Base-by-base conservation (phyloP, 208 protist genomes). In the Strigomonas culicis region DNA sequence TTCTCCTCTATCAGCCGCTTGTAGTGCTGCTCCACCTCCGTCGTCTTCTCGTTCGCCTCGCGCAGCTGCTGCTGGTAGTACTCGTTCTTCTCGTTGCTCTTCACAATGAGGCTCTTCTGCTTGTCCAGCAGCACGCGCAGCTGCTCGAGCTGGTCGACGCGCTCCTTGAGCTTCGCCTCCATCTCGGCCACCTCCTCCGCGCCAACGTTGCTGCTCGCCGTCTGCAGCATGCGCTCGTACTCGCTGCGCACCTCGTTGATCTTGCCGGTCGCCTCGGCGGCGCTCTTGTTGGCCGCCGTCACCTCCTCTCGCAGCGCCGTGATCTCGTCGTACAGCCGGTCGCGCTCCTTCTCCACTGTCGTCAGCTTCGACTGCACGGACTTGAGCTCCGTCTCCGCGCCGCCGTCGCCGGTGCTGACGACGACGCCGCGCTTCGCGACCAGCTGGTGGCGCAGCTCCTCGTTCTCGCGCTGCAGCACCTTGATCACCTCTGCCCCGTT, bases 271-370 rank as follows among this genome's bases (percentile, higher is more conserved):
- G 92, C 93, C 13, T 74, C 77, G 68, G 93, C 94, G 59, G 94
- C 93, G 59, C 92, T 92, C 64, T 96, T 88, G 59, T 94, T 84
- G 59, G 94, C 91, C 22, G 82, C 77, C 74, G 91, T 80, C 63
- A 96, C 86, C 80, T 96, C 94, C 68, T 94, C 86, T 53, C 88
- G 83, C 63, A 96, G 75, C 62, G 90, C 92, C 36, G 66, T 64
- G 64, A 93, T 93, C 55, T 96, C 91, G 25, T 96, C 86, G 22
- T 75, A 75, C 49, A 93, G 63, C 30, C 84, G 61, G 66, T 64
- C 80, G 36, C 93, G 70, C 28, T 94, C 86, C 17, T 92, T 84
- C 66, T 85, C 86, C 28, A 94, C 91, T 28, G 74, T 71, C 13
- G 76, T 58, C 13, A 68, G 75, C 66, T 88, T 77, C 61, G 77